Base-by-base conservation (phyloP, 371 early-diverging fungal genomes). In the Gilbertella persicaria region DNA sequence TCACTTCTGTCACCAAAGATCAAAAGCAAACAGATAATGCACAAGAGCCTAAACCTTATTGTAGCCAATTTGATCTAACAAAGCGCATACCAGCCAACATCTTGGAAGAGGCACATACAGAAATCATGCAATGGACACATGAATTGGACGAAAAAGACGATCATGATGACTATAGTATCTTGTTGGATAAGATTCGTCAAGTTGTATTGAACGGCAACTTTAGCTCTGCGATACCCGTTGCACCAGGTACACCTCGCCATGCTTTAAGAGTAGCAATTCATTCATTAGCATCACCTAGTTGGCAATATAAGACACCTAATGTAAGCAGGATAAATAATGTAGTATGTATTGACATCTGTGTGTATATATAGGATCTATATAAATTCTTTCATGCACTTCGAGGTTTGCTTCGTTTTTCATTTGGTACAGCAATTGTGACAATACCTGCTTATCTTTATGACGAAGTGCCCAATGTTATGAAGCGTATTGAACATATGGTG, bases 371-470 rank as follows among this genome's bases (percentile, higher is more conserved):
- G 86, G 82, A 82, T 40, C 21, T 88, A 16, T 85, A 75, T 58
- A 72, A 78, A 44, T 95, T 96, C 58, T 71, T 94, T 39, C 85
- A 88, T 60, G 76, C 80, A 8, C 74, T 97, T 25, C 83, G 88
- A 25, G 85, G 87, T 2, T 60, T 94, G 20, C 66, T 97, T 53
- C 84, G 93, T 19, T 85, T 82, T 51, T 84, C 90, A 5, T 85
- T 83, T 66, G 89, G 89, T 9, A 83, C 85, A 2, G 91, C 91
- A 33, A 71, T 96, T 36, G 67, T 94, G 14, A 89, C 95, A 4
- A 71, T 97, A 7, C 94, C 96, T 3, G 90, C 89, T 16, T 77
- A 90, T 61, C 62, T 93, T 1, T 93, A 91, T 55, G 81, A 80
- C 20, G 75, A 54, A 58, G 71, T 30, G 50, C 74, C 55, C 51